phyloP scores from a whole-genome alignment of 495 filamentous ascomycete genomes.

The Paragyromitra xinjiangensis region DNA sequence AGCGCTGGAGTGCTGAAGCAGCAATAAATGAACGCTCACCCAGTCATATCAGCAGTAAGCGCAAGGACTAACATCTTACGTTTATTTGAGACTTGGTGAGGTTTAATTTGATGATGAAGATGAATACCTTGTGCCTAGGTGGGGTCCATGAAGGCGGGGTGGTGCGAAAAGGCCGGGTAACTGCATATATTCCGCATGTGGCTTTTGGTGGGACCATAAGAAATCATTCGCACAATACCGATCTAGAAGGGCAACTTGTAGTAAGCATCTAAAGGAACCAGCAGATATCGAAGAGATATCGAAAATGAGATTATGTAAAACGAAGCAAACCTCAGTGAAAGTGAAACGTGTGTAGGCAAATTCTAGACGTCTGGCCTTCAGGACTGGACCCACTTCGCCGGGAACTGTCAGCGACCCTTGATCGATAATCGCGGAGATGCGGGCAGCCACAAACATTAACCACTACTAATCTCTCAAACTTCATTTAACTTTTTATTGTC shows the following conservation, averaged over 20 bases:
- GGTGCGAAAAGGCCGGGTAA: constrained; percentile 18
- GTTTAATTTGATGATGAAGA: neutral
- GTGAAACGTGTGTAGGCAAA: neutral
- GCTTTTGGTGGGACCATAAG: neutral
- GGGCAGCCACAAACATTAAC: neutral
- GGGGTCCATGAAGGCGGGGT: constrained; percentile 20
- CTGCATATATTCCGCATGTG: neutral
- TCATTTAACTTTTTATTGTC: neutral
- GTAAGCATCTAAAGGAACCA: neutral
- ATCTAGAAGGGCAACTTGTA: neutral
- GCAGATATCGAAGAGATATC: neutral
- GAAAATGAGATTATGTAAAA: neutral
- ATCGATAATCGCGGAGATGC: neutral
- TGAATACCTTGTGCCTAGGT: neutral
- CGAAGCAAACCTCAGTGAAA: neutral
- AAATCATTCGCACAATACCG: neutral
- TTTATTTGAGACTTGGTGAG: neutral
- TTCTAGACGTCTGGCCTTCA: neutral
- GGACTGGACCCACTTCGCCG: neutral
- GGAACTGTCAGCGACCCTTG: neutral
- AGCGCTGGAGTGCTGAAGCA: neutral
- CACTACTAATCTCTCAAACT: neutral
- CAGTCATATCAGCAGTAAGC: constrained; percentile 79
- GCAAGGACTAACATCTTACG: constrained; percentile 76
- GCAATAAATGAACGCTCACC: constrained; percentile 63